Percentiles rank a stretch among this genome's conserved stretches.
phyloP scores from a whole-genome alignment of 164 flowering plant genomes.

The Sedum album region DNA sequence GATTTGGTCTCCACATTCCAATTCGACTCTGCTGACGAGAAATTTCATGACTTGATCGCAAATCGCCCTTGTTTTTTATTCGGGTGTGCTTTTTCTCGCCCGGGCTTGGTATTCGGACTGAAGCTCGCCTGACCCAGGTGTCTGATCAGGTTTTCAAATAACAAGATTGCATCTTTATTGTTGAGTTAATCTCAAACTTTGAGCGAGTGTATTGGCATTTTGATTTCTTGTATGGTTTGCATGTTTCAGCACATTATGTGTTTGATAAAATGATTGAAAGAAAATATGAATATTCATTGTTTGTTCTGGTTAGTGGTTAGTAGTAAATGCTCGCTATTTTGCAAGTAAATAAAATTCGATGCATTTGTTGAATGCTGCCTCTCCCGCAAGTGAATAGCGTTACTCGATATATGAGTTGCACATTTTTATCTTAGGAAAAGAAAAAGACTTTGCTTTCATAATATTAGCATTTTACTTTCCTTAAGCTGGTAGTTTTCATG shows the following conservation, averaged over 20 bases:
- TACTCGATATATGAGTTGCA: neutral
- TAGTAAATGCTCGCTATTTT: neutral
- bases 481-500: neutral
- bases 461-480: neutral
- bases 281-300: neutral
- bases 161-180: neutral
- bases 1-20: neutral
- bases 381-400: neutral
- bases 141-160: neutral
- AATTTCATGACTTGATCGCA: neutral
- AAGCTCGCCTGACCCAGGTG: neutral
- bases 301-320: no score
- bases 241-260: neutral
- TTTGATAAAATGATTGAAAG: neutral
- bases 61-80: neutral
- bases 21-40: neutral
- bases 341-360: neutral
- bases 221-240: neutral
- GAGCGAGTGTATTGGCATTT: neutral
- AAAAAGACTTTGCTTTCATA: neutral
- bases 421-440: neutral
- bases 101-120: neutral
- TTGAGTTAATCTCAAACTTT: neutral
- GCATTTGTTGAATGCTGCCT: neutral
- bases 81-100: neutral